A percentile compares a stretch with the other conserved stretches of the same genome.
Evolutionary conservation across 306 rosid genomes (phyloP).

Genomic region (Rosa multiflora): DNA sequence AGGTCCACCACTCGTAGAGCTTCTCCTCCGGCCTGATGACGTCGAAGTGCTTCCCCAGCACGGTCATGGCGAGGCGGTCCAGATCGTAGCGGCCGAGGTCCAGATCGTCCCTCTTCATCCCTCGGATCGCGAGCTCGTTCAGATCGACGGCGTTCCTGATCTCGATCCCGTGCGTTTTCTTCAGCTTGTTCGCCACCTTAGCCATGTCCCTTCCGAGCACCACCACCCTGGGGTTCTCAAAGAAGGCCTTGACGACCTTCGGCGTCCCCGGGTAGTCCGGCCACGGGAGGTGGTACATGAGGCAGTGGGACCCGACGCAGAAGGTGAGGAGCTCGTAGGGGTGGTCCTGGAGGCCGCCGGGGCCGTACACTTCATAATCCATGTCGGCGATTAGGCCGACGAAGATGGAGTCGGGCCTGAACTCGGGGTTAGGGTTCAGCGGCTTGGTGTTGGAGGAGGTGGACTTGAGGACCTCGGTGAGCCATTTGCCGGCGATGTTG

Average conservation of each 20-base stretch:
- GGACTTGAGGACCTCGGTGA: slow-evolving; percentile 13
- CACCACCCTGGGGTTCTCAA: slow-evolving; percentile 12
- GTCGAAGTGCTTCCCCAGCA: slow-evolving; percentile 18
- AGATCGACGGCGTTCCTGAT: slow-evolving; percentile 25
- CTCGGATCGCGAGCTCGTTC: not conserved
- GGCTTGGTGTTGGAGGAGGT: not conserved
- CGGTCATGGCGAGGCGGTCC: slow-evolving; percentile 16
- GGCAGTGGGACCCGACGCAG: slow-evolving; percentile 23
- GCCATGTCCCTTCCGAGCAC: slow-evolving; percentile 16
- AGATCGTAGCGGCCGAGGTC: slow-evolving; percentile 21
- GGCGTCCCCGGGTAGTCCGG: not conserved
- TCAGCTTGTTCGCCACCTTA: not conserved
- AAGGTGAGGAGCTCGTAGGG: slow-evolving; percentile 24
- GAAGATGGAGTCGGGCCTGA: not conserved
- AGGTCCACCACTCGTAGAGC: not conserved
- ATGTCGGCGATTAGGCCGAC: slow-evolving; percentile 18
- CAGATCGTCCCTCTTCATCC: slow-evolving; percentile 12
- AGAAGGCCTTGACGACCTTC: slow-evolving; percentile 6
- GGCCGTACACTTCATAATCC: not conserved
- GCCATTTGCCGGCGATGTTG: slow-evolving; percentile 8
- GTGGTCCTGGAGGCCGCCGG: not conserved
- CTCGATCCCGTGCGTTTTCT: not conserved
- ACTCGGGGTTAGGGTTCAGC: not conserved
- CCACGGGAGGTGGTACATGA: slow-evolving; percentile 2
- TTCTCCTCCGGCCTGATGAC: slow-evolving; percentile 17